phyloP scores from a whole-genome alignment of 2,329 filamentous ascomycete genomes.

The Dothistroma septosporum region DNA sequence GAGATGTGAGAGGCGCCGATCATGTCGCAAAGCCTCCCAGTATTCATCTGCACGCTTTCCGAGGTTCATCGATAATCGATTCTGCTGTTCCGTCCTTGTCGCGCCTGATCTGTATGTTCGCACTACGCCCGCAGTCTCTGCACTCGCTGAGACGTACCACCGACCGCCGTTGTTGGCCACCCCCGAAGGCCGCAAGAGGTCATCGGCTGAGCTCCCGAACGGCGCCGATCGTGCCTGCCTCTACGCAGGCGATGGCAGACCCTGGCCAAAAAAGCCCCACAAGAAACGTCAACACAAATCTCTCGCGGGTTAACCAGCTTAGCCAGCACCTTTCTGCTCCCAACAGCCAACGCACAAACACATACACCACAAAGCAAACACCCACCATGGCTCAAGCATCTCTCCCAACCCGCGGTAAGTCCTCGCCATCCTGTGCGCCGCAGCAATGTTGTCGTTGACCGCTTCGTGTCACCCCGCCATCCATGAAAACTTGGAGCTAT shows the following conservation, averaged over 20 bases:
- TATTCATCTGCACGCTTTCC: slow-evolving; percentile 4
- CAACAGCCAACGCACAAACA: not conserved
- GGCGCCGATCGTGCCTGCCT: slow-evolving; percentile 10
- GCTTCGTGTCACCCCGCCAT: not conserved
- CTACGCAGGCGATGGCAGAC: slow-evolving; percentile 15
- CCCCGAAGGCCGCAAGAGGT: not conserved
- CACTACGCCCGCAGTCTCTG: slow-evolving; percentile 10
- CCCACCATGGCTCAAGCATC: slow-evolving; percentile 18
- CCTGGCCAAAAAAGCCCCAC: slow-evolving; percentile 21
- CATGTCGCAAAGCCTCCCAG: not conserved
- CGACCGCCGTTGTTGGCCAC: slow-evolving; percentile 8
- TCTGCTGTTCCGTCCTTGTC: not conserved
- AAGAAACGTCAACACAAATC: slow-evolving; percentile 27
- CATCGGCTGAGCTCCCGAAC: not conserved
- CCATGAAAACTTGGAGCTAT: not conserved
- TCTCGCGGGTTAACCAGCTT: slow-evolving; percentile 22
- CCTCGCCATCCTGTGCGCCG: not conserved
- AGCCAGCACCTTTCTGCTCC: slow-evolving; percentile 21
- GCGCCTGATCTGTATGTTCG: slow-evolving; percentile 12
- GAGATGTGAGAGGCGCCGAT: not conserved
- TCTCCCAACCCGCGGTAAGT: slow-evolving; percentile 23
- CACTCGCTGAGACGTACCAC: slow-evolving; percentile 12
- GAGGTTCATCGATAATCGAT: slow-evolving; percentile 11
- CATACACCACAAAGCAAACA: slow-evolving; percentile 10
- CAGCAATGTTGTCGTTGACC: not conserved